Percentiles rank a stretch among this genome's conserved stretches.
phyloP scores from a whole-genome alignment of 805 yeast species.

The Candida ascalaphidarum region DNA sequence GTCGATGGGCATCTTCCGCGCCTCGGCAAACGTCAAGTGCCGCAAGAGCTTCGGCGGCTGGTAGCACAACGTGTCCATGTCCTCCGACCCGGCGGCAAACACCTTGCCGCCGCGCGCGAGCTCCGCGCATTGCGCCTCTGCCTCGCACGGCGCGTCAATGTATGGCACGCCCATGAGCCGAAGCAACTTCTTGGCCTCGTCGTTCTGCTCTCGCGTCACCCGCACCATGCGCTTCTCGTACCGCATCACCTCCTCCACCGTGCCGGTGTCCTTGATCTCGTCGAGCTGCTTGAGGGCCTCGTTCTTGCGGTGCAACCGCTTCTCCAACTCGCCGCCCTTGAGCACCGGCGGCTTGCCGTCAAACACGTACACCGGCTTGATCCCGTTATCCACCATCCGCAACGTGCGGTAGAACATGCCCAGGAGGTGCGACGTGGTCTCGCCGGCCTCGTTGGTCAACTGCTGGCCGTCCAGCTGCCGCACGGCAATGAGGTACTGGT shows the following conservation, averaged over 20 bases:
- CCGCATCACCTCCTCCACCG: slow-evolving; percentile 65
- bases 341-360: slow-evolving; percentile 96
- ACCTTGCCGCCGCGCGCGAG: slow-evolving; percentile 85
- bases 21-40: slow-evolving; percentile 90
- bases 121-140: slow-evolving; percentile 97
- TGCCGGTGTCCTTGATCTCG: slow-evolving; percentile 71
- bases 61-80: slow-evolving; percentile 97
- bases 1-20: slow-evolving; percentile 84
- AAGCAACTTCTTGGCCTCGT: slow-evolving; percentile 78
- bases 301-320: slow-evolving; percentile 71
- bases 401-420: slow-evolving; percentile 95
- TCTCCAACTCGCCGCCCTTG: slow-evolving; percentile 88
- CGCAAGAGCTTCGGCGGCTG: slow-evolving; percentile 76
- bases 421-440: slow-evolving; percentile 86
- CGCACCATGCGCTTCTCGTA: slow-evolving; percentile 83
- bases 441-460: slow-evolving; percentile 80
- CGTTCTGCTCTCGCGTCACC: slow-evolving; percentile 86
- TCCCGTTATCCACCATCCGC: slow-evolving; percentile 82
- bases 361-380: slow-evolving; percentile 93
- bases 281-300: slow-evolving; percentile 74
- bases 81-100: slow-evolving; percentile 96
- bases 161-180: slow-evolving; percentile 92
- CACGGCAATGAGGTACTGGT: slow-evolving; percentile 93
- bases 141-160: slow-evolving; percentile 94
- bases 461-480: slow-evolving; percentile 97